Evolutionary conservation across 1,284 basidiomycete species (phyloP).

Genomic region (Cryptococcus sp.): DNA sequence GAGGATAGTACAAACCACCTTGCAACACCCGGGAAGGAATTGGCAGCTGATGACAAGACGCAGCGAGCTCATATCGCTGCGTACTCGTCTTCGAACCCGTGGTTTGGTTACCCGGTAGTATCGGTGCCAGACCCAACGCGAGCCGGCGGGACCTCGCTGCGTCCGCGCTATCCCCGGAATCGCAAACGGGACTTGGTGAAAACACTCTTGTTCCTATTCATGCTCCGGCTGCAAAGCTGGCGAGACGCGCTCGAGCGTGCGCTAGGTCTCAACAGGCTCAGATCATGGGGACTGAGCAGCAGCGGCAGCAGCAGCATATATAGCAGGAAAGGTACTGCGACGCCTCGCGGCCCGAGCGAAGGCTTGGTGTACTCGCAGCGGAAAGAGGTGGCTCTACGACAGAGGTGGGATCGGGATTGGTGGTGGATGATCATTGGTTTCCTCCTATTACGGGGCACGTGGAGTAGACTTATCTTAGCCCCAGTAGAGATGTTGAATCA

Average conservation of each 20-base stretch:
- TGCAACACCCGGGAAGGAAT: not conserved
- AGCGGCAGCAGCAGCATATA: not conserved
- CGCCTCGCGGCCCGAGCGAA: slow-evolving; percentile 10
- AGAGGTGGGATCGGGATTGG: slow-evolving; percentile 40
- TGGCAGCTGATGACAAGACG: not conserved
- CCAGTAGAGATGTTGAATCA: slow-evolving; percentile 38
- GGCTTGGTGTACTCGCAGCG: slow-evolving; percentile 20
- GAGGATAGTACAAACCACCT: not conserved
- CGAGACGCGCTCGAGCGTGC: slow-evolving; percentile 39
- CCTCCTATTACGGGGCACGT: slow-evolving; percentile 46
- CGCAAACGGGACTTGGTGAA: slow-evolving; percentile 53
- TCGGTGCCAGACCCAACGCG: slow-evolving; percentile 21
- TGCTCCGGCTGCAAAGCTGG: slow-evolving; percentile 46
- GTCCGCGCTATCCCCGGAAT: slow-evolving; percentile 45
- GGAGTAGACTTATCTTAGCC: slow-evolving; percentile 36
- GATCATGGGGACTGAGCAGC: not conserved
- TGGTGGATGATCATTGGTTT: slow-evolving; percentile 50
- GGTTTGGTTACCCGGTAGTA: slow-evolving; percentile 52
- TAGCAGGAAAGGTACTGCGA: not conserved
- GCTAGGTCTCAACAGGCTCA: slow-evolving; percentile 30
- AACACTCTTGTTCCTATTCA: slow-evolving; percentile 52
- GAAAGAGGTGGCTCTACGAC: slow-evolving; percentile 13
- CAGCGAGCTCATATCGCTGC: slow-evolving; percentile 18
- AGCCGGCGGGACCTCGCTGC: slow-evolving; percentile 26
- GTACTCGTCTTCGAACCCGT: slow-evolving; percentile 47